phyloP scores from a whole-genome alignment of 2,329 filamentous ascomycete species.

The Piedraia hortae region DNA sequence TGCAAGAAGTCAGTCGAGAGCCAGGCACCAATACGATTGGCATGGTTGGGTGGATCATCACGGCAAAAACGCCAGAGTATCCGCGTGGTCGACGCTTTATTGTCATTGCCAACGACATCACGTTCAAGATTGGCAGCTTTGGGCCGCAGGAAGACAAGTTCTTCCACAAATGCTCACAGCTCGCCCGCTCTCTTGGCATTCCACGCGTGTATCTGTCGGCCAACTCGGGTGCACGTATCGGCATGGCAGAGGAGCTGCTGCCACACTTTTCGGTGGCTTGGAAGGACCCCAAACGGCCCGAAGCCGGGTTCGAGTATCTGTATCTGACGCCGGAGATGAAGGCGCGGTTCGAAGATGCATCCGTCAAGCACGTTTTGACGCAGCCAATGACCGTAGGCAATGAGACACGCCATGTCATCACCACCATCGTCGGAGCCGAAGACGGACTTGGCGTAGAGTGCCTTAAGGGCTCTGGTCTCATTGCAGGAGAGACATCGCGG shows the following conservation, averaged over 20 bases:
- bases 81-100: conserved; percentile 77
- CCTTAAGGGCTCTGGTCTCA: conserved; percentile 85
- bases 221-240: conserved; percentile 93
- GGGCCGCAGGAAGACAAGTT: conserved; percentile 90
- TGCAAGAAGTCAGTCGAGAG: conserved; percentile 81
- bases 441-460: conserved; percentile 96
- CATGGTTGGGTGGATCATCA: conserved; percentile 97
- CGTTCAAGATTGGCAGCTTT: conserved; percentile 95
- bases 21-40: conserved; percentile 86
- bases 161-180: conserved; percentile 96
- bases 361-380: conserved; percentile 53
- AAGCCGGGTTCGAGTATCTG: conserved; percentile 85
- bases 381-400: conserved; percentile 66
- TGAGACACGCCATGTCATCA: conserved; percentile 79
- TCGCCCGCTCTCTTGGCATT: conserved; percentile 79
- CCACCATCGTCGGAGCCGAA: conserved; percentile 74
- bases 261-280: conserved; percentile 92
- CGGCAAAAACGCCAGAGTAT: conserved; percentile 84
- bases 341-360: conserved; percentile 57
- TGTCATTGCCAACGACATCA: conserved; percentile 96
- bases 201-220: conserved; percentile 93
- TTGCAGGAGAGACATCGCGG: conserved; percentile 85
- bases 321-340: conserved; percentile 74
- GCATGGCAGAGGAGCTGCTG: conserved; percentile 87
- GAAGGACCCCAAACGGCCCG: conserved; percentile 60